phyloP scores from a whole-genome alignment of 441 rosid genomes.

The Gossypium schwendimanii region DNA sequence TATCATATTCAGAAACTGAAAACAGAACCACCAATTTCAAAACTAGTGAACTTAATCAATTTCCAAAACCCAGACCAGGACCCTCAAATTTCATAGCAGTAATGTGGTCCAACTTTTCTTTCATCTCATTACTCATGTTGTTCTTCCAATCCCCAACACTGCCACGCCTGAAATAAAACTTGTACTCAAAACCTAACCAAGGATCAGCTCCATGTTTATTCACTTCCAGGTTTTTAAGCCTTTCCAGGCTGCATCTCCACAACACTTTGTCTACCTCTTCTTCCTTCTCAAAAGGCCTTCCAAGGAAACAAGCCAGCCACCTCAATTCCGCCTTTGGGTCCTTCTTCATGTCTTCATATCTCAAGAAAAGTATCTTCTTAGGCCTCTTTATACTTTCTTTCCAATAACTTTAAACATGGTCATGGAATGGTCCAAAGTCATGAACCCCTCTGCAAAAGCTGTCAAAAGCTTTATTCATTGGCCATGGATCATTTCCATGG shows the following conservation, averaged over 20 bases:
- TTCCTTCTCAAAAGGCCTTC: conserved; percentile 23
- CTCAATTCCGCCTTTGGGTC: conserved; percentile 24
- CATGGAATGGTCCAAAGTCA: conserved; percentile 50
- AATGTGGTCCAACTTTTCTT: conserved; percentile 29
- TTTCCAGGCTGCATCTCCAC: conserved; percentile 38
- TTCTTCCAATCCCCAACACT: conserved; percentile 44
- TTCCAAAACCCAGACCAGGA: conserved; percentile 12
- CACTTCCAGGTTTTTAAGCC: conserved; percentile 37
- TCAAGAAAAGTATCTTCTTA: conserved; percentile 34
- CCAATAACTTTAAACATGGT: conserved; percentile 43
- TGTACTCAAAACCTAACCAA: conserved; percentile 20
- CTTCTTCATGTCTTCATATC: conserved; percentile 35
- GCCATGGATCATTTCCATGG: background rate
- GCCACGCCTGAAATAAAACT: conserved; percentile 39
- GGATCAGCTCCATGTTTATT: conserved; percentile 28
- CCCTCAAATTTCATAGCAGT: conserved; percentile 22
- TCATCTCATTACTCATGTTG: conserved; percentile 35
- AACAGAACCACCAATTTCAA: background rate
- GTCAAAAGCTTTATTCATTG: conserved; percentile 27
- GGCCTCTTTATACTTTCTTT: conserved; percentile 34
- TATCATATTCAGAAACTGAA: background rate
- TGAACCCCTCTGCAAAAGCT: conserved; percentile 44
- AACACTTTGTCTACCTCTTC: conserved; percentile 35
- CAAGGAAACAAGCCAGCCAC: conserved; percentile 38
- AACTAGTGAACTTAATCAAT: background rate